Base-by-base conservation (phyloP, 768 basidiomycete species). In the Amanita subjunquillea region DNA sequence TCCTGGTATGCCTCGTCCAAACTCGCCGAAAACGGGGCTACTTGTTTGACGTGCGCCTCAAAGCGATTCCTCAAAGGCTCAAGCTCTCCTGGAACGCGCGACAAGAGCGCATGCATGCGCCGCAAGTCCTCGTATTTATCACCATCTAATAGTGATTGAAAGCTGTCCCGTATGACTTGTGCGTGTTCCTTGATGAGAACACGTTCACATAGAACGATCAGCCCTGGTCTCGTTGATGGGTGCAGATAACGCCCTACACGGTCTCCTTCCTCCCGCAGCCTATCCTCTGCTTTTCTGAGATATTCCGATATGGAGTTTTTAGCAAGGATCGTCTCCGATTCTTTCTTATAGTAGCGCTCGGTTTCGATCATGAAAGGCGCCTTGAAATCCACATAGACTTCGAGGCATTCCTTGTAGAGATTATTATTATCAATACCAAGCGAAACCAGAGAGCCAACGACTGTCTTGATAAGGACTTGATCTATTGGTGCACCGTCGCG, bases 1-100 rank as follows among this genome's bases (percentile, higher is more conserved):
- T 95, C 92, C 64, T 92, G 75, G 70, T 94, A 98, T 5, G 96
- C 96, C 79, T 96, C 84, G 69, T 98, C 96, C 46, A 98, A 76
- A 66, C 87, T 87, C 2, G 92, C 93, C 34, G 92, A 90, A 66
- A 99, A 99, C 1, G 91, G 91, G 46, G 91, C 96, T 10, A 90
- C 82, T 61, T 81, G 79, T 76, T 97, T 97, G 68, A 98, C 96
- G 63, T 98, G 95, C 54, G 80, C 82, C 69, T 97, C 95, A 66
- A 98, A 98, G 60, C 83, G 85, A 76, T 88, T 91, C 64, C 93
- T 80, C 56, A 98, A 69, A 0, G 93, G 93, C 62, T 96, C 93
- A 54, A 98, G 72, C 27, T 95, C 96, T 61, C 93, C 87, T 9
- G 84, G 82, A 51, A 97, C 95, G 34, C 96, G 85, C n/a, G 89